Conservation (phyloP, 345 rosid genomes). For the Mangifera indica region DNA sequence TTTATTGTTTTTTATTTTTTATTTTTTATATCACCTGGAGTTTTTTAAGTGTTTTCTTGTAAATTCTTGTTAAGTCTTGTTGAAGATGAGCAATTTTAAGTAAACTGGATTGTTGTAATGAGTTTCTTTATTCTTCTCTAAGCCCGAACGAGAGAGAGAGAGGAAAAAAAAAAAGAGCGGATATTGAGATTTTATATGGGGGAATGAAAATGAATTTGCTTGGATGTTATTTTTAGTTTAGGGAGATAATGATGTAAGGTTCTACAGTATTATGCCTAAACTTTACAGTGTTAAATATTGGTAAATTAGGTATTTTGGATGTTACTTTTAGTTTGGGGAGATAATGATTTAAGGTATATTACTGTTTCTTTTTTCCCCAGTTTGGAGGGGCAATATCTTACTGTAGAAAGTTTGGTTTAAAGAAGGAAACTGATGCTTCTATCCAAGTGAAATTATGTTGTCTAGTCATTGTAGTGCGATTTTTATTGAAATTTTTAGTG, state of each 20-base stretch:
- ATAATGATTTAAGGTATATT: not conserved
- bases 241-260: not conserved
- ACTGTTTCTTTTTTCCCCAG: not conserved
- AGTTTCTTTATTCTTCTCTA: not conserved
- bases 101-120: not conserved
- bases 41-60: not conserved
- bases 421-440: not conserved
- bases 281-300: constrained; percentile 6
- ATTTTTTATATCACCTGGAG: constrained; percentile 1
- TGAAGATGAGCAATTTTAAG: constrained; percentile 4
- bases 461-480: not conserved
- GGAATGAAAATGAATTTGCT: not conserved
- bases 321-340: too few relatives aligned
- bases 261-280: not conserved
- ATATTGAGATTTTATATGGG: not conserved
- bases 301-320: not conserved
- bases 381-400: not conserved
- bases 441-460: not conserved
- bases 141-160: not conserved
- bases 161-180: not conserved
- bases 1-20: too few relatives aligned
- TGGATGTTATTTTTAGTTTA: not conserved
- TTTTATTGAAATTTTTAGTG: not conserved
- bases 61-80: not conserved
- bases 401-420: not conserved